Conservation (phyloP, 345 rosid species). For the Rhodamnia argentea region DNA sequence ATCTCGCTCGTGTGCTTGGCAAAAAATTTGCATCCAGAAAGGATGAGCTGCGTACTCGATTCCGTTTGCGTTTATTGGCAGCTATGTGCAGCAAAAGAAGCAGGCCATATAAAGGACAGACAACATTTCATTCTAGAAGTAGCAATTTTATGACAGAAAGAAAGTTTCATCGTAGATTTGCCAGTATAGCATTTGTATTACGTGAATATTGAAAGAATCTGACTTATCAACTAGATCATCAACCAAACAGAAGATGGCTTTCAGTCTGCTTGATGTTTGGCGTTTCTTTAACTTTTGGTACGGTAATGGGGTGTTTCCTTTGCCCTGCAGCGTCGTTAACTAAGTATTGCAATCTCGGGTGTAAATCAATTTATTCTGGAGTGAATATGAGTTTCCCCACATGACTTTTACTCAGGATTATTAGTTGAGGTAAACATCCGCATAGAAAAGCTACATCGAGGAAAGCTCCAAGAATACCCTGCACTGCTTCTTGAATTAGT, state of each 20-base stretch:
- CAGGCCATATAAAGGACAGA: not conserved
- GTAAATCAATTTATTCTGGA: not conserved
- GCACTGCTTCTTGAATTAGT: not conserved
- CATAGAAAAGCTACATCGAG: not conserved
- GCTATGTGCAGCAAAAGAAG: not conserved
- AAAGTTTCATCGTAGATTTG: not conserved
- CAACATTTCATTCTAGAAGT: not conserved
- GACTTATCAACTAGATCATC: not conserved
- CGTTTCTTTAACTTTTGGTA: not conserved
- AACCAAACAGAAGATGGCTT: not conserved
- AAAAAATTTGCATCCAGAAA: conserved; percentile 88
- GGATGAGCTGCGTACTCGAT: conserved; percentile 79
- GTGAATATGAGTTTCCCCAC: not conserved
- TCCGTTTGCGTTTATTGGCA: conserved; percentile 20
- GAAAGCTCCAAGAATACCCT: not conserved
- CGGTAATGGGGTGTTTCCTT: not conserved
- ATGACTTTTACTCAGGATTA: not conserved
- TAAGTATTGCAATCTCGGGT: not conserved
- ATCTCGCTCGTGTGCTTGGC: conserved; percentile 87
- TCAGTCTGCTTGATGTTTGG: not conserved
- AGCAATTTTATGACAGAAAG: not conserved
- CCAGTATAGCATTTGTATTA: not conserved
- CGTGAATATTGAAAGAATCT: not conserved
- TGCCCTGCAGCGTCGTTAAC: not conserved
- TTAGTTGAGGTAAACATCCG: not conserved